Evolutionary conservation across 306 rosid species (phyloP).

Genomic region (Vigna radiata): DNA sequence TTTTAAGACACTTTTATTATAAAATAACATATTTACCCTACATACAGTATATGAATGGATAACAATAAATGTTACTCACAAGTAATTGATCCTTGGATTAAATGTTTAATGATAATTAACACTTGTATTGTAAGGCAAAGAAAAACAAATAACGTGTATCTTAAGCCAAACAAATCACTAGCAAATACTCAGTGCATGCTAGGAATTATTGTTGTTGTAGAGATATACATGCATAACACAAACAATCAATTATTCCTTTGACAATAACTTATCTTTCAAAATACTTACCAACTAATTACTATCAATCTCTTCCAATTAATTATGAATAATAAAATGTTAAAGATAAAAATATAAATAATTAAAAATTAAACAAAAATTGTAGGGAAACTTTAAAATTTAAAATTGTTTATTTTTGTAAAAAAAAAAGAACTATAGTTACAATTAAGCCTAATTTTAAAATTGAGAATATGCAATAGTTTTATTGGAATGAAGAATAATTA

Average conservation of each 20-base stretch:
- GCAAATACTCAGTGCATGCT: slow-evolving; percentile 6
- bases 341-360: too few relatives aligned
- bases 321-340: too few relatives aligned
- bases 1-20: too few relatives aligned
- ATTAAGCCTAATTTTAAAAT: too few relatives aligned
- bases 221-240: not conserved
- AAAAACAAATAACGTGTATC: slow-evolving; percentile 14
- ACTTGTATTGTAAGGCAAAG: slow-evolving; percentile 19
- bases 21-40: too few relatives aligned
- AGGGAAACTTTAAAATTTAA: too few relatives aligned
- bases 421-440: too few relatives aligned
- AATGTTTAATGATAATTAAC: not conserved
- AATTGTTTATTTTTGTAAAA: too few relatives aligned
- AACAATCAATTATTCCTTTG: slow-evolving; percentile 22
- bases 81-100: not conserved
- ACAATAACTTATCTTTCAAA: not conserved
- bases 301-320: not conserved
- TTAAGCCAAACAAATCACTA: slow-evolving; percentile 24
- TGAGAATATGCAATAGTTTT: too few relatives aligned
- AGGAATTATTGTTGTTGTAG: not conserved
- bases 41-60: too few relatives aligned
- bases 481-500: not conserved
- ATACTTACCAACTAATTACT: slow-evolving; percentile 11
- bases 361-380: too few relatives aligned
- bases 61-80: too few relatives aligned